Conservation (phyloP, 176 grass and related monocot species). For the Bonia amplexicaulis region DNA sequence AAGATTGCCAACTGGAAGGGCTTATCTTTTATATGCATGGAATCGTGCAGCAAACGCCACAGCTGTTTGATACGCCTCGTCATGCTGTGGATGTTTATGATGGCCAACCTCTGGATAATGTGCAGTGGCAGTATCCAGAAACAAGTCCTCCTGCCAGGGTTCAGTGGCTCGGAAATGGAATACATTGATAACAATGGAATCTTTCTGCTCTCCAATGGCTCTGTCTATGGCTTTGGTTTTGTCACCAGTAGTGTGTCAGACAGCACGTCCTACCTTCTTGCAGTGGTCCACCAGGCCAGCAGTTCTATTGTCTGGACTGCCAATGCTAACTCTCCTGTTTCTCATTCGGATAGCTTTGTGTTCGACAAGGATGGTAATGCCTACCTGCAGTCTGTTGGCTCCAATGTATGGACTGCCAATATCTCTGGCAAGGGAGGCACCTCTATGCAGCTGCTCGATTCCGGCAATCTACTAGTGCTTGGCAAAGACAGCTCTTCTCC, state of each 20-base stretch:
- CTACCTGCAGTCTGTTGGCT: slow-evolving; percentile 56
- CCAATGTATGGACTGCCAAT: slow-evolving; percentile 56
- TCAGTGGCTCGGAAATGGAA: slow-evolving; percentile 60
- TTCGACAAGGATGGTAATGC: slow-evolving; percentile 68
- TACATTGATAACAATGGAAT: slow-evolving; percentile 76
- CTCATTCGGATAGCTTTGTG: slow-evolving; percentile 57
- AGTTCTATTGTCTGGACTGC: slow-evolving; percentile 63
- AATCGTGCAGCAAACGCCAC: neutral
- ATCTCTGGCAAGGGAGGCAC: slow-evolving; percentile 40
- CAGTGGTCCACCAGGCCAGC: slow-evolving; percentile 47
- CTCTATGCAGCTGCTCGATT: slow-evolving; percentile 65
- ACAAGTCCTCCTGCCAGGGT: slow-evolving; percentile 43
- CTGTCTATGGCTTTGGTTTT: slow-evolving; percentile 80
- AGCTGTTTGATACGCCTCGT: neutral
- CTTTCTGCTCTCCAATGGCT: slow-evolving; percentile 69
- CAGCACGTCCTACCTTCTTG: slow-evolving; percentile 60
- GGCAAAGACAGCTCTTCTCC: slow-evolving; percentile 43
- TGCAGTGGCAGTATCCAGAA: slow-evolving; percentile 54
- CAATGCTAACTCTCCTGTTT: slow-evolving; percentile 50
- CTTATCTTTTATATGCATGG: slow-evolving; percentile 17
- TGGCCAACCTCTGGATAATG: slow-evolving; percentile 26
- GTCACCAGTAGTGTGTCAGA: slow-evolving; percentile 20
- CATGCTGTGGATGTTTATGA: slow-evolving; percentile 23
- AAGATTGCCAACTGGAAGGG: slow-evolving; percentile 13
- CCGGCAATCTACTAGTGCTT: slow-evolving; percentile 71